Base-by-base conservation (phyloP, 352 stramenopile species). In the Globisporangium echinulatum region DNA sequence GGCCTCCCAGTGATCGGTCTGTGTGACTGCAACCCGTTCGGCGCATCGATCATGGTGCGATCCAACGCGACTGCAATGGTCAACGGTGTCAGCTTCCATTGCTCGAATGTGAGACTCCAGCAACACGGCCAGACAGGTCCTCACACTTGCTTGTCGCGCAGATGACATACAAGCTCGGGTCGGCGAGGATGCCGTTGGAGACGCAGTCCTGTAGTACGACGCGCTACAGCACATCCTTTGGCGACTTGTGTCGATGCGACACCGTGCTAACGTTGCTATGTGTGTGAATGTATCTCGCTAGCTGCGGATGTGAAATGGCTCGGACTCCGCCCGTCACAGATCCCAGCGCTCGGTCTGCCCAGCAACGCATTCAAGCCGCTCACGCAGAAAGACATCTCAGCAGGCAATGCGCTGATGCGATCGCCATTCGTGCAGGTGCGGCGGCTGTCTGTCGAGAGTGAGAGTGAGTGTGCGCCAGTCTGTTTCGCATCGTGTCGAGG, bases 11-110 rank as follows among this genome's bases (percentile, higher is more conserved):
- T 98, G 13, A 77, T 96, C 55, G 93, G 93, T 17, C 51, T 98
- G 15, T 94, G 87, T 49, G 95, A 98, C 66, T 98, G 90, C 70
- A 98, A 98, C 75, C 92, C 95, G 0, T 98, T 94, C 65, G 95
- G 95, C 0, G 66, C 97, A 25, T 92, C 85, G 5, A 96, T 98
- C 39, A 90, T 98, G 66, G 85, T 93, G 61, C 60, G 52, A 15
- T 25, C 25, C 25, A 25, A 25, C 25, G 25, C 25, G 25, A 25
- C 25, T 25, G 25, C 25, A 2, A 25, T 2, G 25, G 25, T 25
- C 25, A 25, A 25, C 25, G 25, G 14, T 9, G 14, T 55, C 17
- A 40, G 37, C 25, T 43, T 54, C 37, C 3, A 25, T 25, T 25
- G 25, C 25, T 25, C 25, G 25, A 25, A 25, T 25, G 25, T 1